Evolutionary conservation across 2,329 filamentous ascomycete species (phyloP).

Genomic region (Curvularia sp.): DNA sequence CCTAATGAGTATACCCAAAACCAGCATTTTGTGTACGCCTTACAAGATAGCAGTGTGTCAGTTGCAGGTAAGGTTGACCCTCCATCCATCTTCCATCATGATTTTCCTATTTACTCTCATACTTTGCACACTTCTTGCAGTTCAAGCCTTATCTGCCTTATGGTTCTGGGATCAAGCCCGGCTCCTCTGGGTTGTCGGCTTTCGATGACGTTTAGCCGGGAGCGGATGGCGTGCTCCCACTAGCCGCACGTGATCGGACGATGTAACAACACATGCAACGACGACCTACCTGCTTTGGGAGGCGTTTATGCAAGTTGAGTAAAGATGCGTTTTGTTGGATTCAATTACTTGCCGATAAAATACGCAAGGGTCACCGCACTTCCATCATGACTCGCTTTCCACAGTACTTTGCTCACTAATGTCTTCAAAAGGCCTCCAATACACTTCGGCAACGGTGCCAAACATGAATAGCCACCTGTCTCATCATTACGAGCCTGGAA

Average conservation of each 20-base stretch:
- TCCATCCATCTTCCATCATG: slow-evolving; percentile 9
- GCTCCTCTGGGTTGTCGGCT: slow-evolving; percentile 21
- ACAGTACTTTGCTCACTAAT: slow-evolving; percentile 33
- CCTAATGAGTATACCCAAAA: slow-evolving; percentile 27
- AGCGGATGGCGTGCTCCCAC: slow-evolving; percentile 29
- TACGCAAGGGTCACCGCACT: slow-evolving; percentile 4
- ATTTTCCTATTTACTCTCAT: slow-evolving; percentile 12
- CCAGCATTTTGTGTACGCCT: slow-evolving; percentile 30
- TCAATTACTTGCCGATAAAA: slow-evolving; percentile 9
- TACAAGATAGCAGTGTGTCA: slow-evolving; percentile 30
- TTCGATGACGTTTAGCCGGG: slow-evolving; percentile 34
- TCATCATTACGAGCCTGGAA: slow-evolving; percentile 35
- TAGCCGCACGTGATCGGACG: slow-evolving; percentile 27
- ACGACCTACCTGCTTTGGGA: slow-evolving; percentile 26
- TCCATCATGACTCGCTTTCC: slow-evolving; percentile 10
- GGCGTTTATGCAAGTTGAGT: slow-evolving; percentile 26
- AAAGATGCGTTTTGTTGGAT: slow-evolving; percentile 9
- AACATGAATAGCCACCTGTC: slow-evolving; percentile 39
- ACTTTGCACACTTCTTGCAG: slow-evolving; percentile 7
- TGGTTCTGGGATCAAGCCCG: slow-evolving; percentile 20
- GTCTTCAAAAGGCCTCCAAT: slow-evolving; percentile 35
- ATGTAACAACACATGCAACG: slow-evolving; percentile 17
- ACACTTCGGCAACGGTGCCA: slow-evolving; percentile 37
- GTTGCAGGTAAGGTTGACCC: slow-evolving; percentile 32
- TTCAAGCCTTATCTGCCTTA: slow-evolving; percentile 8